Conservation (phyloP, 176 grass and related monocot genomes). For the Musa acuminata region DNA sequence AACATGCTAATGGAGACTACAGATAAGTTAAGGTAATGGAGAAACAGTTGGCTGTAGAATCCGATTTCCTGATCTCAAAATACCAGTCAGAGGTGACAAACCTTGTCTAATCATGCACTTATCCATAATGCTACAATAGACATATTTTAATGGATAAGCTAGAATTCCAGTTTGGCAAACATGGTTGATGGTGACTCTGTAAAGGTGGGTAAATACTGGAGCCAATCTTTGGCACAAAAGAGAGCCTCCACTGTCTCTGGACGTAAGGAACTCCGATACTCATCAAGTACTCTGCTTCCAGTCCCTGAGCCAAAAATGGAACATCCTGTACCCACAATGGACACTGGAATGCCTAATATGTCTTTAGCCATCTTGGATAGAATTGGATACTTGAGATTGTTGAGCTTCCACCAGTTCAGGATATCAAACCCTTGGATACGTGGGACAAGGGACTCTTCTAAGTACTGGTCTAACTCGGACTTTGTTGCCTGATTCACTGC, state of each 20-base stretch:
- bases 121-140: no score
- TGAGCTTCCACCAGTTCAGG: slow-evolving; percentile 17
- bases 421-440: slow-evolving; percentile 4
- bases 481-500: neutral
- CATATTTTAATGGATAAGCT: neutral
- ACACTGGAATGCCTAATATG: slow-evolving; percentile 7
- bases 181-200: neutral
- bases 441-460: slow-evolving; percentile 1
- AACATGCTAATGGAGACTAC: slow-evolving; percentile 25
- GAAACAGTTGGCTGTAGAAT: no score
- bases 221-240: slow-evolving; percentile 8
- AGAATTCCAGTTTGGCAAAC: slow-evolving; percentile 1
- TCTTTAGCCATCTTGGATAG: slow-evolving; percentile 12
- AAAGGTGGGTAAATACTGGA: neutral
- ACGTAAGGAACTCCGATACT: slow-evolving; percentile 9
- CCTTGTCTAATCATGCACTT: no score
- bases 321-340: slow-evolving; percentile 1
- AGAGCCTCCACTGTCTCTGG: slow-evolving; percentile 7
- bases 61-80: no score
- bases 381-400: slow-evolving; percentile 9
- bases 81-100: no score
- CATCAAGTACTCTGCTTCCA: slow-evolving; percentile 13
- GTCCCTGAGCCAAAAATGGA: slow-evolving; percentile 1
- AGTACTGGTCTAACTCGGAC: slow-evolving; percentile 5
- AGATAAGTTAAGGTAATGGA: neutral